These are phyloP conservation scores for Adansonia rubrostipa DNA, from an alignment of 441 rosid genomes.

Conservation along the genomic window DNA sequence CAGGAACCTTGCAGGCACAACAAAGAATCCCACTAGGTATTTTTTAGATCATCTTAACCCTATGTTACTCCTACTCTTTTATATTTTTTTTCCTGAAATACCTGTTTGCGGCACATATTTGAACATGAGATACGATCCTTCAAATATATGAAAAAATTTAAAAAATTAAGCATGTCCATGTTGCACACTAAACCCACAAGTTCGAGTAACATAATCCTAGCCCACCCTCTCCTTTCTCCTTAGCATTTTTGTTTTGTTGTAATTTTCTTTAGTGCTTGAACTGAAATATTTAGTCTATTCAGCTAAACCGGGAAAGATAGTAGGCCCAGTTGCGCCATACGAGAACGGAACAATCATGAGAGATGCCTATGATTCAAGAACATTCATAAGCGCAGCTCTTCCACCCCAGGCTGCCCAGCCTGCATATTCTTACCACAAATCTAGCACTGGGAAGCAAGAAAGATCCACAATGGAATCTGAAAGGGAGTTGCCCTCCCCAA, in stretches of 20 bases:
- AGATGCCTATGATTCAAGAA: conserved; percentile 72
- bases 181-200: too few relatives aligned
- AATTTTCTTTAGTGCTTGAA: conserved; percentile 9
- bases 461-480: conserved; percentile 50
- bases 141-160: too few relatives aligned
- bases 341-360: conserved; percentile 54
- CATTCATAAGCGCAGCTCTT: conserved; percentile 49
- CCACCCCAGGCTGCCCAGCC: conserved; percentile 52
- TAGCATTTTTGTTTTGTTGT: neutral
- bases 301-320: conserved; percentile 69
- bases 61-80: too few relatives aligned
- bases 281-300: conserved; percentile 35
- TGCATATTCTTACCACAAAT: conserved; percentile 46
- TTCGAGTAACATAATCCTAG: neutral
- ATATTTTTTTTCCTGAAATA: too few relatives aligned
- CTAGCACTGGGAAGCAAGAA: conserved; percentile 62
- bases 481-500: conserved; percentile 45
- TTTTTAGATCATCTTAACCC: conserved; percentile 13
- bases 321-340: conserved; percentile 62
- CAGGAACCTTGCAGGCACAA: conserved; percentile 51
- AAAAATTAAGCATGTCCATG: too few relatives aligned
- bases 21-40: conserved; percentile 76
- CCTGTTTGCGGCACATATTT: too few relatives aligned
- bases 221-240: neutral
- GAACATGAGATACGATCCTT: too few relatives aligned